These are phyloP conservation scores for Fagus sylvatica DNA, from an alignment of 306 rosid species.

Conservation along the genomic window DNA sequence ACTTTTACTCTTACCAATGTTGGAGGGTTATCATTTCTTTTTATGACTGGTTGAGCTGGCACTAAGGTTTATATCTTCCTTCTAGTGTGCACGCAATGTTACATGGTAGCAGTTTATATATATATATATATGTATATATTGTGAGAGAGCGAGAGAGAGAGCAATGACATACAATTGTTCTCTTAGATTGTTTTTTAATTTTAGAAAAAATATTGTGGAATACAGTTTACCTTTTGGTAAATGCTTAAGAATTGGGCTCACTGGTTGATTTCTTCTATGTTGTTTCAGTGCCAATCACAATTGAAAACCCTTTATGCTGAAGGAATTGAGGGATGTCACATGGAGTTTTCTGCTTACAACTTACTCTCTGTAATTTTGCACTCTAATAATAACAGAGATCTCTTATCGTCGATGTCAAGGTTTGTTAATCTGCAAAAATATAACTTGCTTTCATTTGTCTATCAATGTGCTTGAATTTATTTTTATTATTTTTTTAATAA, in stretches of 20 bases:
- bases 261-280: slow-evolving; percentile 28
- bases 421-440: slow-evolving; percentile 28
- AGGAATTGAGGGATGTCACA: slow-evolving; percentile 81
- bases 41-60: neutral
- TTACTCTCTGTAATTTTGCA: slow-evolving; percentile 90
- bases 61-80: neutral
- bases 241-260: neutral
- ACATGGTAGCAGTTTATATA: neutral
- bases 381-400: slow-evolving; percentile 88
- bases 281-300: slow-evolving; percentile 93
- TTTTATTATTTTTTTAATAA: neutral
- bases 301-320: slow-evolving; percentile 78
- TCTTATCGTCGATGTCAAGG: slow-evolving; percentile 86
- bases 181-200: neutral
- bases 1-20: no score
- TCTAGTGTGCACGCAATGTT: neutral
- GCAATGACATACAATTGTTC: no score
- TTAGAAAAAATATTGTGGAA: neutral
- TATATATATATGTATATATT: no score
- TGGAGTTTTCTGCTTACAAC: slow-evolving; percentile 98
- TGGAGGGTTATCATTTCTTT: neutral
- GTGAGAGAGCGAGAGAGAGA: no score
- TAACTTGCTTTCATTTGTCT: slow-evolving; percentile 3
- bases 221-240: neutral
- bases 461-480: neutral